A percentile compares a stretch with the other conserved stretches of the same genome.
These are phyloP conservation scores for Camelina laxa DNA, from an alignment of 345 rosid species.

Conservation along the genomic window DNA sequence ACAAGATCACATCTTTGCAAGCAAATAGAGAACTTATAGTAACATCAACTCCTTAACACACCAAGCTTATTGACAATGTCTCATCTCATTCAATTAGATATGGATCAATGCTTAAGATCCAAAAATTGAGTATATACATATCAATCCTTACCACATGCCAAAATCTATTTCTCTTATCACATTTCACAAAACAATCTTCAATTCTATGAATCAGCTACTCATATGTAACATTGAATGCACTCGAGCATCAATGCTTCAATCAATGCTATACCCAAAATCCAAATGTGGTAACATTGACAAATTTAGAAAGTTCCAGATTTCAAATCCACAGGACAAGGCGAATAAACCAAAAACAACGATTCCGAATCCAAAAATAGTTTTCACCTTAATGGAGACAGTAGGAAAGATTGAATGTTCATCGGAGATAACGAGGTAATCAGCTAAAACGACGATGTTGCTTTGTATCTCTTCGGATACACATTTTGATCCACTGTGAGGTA, in stretches of 20 bases:
- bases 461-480: slow-evolving; percentile 96
- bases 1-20: slow-evolving; percentile 9
- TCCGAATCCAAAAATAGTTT: too few species aligned
- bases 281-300: too few species aligned
- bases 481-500: slow-evolving; percentile 71
- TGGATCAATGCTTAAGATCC: slow-evolving; percentile 18
- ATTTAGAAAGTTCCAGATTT: too few species aligned
- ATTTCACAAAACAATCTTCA: too few species aligned
- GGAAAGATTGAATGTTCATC: slow-evolving; percentile 56
- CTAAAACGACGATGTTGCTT: slow-evolving; percentile 78
- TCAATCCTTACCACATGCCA: too few species aligned
- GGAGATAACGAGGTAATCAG: slow-evolving; percentile 76
- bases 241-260: too few species aligned
- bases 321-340: too few species aligned
- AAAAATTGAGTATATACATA: slow-evolving; percentile 17
- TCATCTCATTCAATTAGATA: not conserved
- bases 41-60: not conserved
- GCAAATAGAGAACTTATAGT: not conserved
- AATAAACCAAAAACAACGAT: too few species aligned
- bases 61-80: not conserved
- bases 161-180: too few species aligned
- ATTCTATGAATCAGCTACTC: too few species aligned
- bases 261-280: too few species aligned
- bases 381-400: slow-evolving; percentile 73
- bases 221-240: too few species aligned